Evolutionary conservation across 345 rosid species (phyloP), one percentile per base, ranked within the genome.

Genomic region (Corchorus capsularis): DNA sequence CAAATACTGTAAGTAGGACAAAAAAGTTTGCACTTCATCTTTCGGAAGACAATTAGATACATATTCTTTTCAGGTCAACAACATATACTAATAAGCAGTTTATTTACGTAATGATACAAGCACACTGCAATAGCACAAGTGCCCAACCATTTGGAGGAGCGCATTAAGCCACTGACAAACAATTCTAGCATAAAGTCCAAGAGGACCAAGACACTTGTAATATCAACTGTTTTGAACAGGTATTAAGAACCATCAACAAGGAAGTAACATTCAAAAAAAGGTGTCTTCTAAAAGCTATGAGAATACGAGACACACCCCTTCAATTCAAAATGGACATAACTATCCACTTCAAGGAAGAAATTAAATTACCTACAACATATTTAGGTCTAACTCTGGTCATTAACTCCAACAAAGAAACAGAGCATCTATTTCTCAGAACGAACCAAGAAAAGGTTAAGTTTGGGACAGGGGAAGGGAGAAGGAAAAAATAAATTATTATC

Each of bases 1-100:
- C 55, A 59, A 45, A 16, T 20, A 45, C 35, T 45, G 63, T 65
- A 49, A 82, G 76, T 50, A 35, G 52, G 22, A 75, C 72, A 49
- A 68, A 41, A 43, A 16, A 46, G 13, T 19, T 59, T 60, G 39
- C 69, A 68, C 41, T 59, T 22, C 46, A 41, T 20, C 22, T 2
- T n/a, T 46, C 8, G 49, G 22, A 59, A 43, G 34, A 43, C 47
- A 56, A 4, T 22, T 57, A 22, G 59, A 61, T 45, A 14, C 52
- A 37, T 61, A 17, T 64, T 4, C 37, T 73, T 65, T 63, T 79
- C 77, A 57, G 17, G 45, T 69, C 69, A 67, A 39, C 22, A 39
- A 27, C 54, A 74, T 35, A 65, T 15, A 37, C 27, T 32, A 77
- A 64, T 74, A 46, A 20, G 16, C 8, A 41, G 19, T 39, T 8